phyloP scores from a whole-genome alignment of 2,329 filamentous ascomycete genomes.

The Dactylellina drechsleri region DNA sequence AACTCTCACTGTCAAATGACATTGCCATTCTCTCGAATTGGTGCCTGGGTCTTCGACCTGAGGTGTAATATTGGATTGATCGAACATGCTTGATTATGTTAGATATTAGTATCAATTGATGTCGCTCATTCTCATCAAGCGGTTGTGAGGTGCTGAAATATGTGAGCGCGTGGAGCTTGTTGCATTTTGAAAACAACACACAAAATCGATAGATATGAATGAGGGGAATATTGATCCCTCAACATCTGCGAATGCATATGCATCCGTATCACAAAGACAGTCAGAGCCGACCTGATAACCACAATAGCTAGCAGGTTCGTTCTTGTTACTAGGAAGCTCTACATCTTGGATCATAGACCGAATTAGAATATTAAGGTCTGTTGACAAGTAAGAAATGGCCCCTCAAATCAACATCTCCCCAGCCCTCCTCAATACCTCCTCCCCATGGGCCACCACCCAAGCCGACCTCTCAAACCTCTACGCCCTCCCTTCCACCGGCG shows the following conservation, averaged over 20 bases:
- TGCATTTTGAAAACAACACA: conserved; percentile 45
- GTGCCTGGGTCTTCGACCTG: too few species aligned
- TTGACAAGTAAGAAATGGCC: conserved; percentile 18
- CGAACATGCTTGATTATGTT: too few species aligned
- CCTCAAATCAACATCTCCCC: conserved; percentile 68
- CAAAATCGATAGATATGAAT: not conserved
- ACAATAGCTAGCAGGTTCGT: too few species aligned
- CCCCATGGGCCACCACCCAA: conserved; percentile 77
- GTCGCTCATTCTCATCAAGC: not conserved
- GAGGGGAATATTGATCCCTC: too few species aligned
- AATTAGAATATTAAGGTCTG: too few species aligned
- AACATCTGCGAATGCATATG: too few species aligned
- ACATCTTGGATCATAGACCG: too few species aligned
- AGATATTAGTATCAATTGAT: not conserved
- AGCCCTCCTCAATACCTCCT: conserved; percentile 78
- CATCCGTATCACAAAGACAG: too few species aligned
- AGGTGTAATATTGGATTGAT: too few species aligned
- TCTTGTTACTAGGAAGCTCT: too few species aligned
- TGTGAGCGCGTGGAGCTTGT: conserved; percentile 14
- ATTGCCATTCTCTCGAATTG: not conserved
- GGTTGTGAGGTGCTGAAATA: not conserved
- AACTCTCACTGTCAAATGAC: conserved; percentile 18
- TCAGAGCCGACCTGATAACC: too few species aligned
- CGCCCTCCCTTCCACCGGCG: conserved; percentile 72
- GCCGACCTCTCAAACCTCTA: conserved; percentile 73